These are phyloP conservation scores for Zasmidium angulare DNA, from an alignment of 2,329 filamentous ascomycete species.

Conservation along the genomic window DNA sequence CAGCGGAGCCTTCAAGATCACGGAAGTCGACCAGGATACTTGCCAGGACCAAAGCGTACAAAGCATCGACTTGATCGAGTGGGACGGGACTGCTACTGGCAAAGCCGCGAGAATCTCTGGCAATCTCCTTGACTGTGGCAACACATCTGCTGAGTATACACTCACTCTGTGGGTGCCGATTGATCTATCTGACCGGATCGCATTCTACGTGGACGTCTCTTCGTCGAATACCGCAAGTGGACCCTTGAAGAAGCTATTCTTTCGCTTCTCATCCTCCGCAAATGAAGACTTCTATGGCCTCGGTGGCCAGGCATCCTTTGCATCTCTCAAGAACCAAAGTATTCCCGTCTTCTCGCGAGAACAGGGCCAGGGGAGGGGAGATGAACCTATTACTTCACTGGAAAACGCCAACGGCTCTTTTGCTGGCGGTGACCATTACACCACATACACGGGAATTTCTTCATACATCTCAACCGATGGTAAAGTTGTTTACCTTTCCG, in stretches of 20 bases:
- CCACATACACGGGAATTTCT: conserved; percentile 36
- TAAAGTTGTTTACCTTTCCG: conserved; percentile 33
- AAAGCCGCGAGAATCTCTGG: conserved; percentile 27
- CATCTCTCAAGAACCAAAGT: conserved; percentile 30
- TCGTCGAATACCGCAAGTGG: conserved; percentile 5
- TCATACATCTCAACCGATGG: conserved; percentile 35
- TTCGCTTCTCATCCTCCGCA: conserved; percentile 22
- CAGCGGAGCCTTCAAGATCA: conserved; percentile 29
- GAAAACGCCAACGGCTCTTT: conserved; percentile 28
- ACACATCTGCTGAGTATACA: conserved; percentile 19
- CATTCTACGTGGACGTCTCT: conserved; percentile 23
- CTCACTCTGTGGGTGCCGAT: conserved; percentile 27
- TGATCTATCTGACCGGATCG: conserved; percentile 19
- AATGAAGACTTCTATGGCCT: conserved; percentile 32
- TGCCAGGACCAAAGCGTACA: conserved; percentile 26
- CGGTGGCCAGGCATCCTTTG: conserved; percentile 29
- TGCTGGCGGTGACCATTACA: conserved; percentile 35
- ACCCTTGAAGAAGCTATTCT: conserved; percentile 29
- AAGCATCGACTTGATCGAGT: conserved; percentile 16
- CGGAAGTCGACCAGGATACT: conserved; percentile 24
- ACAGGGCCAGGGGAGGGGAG: conserved; percentile 32
- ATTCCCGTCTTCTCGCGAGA: conserved; percentile 32
- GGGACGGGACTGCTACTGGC: conserved; percentile 15
- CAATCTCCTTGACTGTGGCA: conserved; percentile 21
- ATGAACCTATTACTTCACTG: conserved; percentile 28